Percentiles rank a stretch among this genome's conserved stretches.
Conservation (phyloP, 768 basidiomycete species). For the Auricularia auricula-judae region DNA sequence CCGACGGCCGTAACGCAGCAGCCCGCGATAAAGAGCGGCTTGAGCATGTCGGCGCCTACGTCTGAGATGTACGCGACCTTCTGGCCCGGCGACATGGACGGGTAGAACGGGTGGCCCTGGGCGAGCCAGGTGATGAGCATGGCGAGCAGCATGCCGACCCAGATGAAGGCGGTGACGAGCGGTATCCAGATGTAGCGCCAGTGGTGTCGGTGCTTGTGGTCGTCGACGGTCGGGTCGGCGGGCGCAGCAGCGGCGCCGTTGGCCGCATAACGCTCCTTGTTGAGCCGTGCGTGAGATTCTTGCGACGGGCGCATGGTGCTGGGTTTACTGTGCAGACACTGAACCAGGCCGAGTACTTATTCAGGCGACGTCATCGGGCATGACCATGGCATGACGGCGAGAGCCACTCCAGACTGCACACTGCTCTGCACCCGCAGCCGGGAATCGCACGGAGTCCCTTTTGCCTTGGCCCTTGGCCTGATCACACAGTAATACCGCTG, state of each 20-base stretch:
- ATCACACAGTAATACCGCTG: too few relatives aligned
- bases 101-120: conserved; percentile 47
- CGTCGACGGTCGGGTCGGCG: not conserved
- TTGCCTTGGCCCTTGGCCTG: too few relatives aligned
- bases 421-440: too few relatives aligned
- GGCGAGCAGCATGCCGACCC: conserved; percentile 55
- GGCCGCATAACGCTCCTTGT: not conserved
- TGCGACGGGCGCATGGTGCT: not conserved
- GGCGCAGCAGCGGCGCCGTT: not conserved
- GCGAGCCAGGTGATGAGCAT: conserved; percentile 67
- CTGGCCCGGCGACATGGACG: conserved; percentile 22
- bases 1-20: conserved; percentile 50
- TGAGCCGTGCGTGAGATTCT: not conserved
- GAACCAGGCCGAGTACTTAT: too few relatives aligned
- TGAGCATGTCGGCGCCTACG: conserved; percentile 59
- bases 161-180: conserved; percentile 44
- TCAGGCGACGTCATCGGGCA: too few relatives aligned
- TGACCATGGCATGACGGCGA: too few relatives aligned
- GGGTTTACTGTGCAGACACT: too few relatives aligned
- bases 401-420: too few relatives aligned
- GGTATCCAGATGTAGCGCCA: conserved; percentile 37
- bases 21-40: conserved; percentile 63
- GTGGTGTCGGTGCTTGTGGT: not conserved
- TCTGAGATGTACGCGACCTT: conserved; percentile 68
- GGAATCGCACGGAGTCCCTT: too few relatives aligned